Conservation (phyloP, 768 basidiomycete species). For the Amanita fuliginea region DNA sequence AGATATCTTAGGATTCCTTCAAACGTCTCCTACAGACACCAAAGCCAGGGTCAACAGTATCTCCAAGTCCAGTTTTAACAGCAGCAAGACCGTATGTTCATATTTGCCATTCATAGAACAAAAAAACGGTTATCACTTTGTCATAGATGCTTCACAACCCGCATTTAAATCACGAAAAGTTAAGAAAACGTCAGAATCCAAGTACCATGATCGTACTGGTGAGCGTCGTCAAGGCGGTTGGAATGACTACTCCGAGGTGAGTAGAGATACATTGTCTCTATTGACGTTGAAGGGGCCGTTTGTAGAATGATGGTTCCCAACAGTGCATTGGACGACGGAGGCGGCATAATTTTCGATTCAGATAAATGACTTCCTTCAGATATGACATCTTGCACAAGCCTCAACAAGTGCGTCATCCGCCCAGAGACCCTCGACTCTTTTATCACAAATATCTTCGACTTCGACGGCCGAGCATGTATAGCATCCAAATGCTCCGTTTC, state of each 20-base stretch:
- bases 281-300: constrained; percentile 42
- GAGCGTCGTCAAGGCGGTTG: constrained; percentile 58
- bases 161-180: constrained; percentile 78
- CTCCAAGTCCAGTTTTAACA: constrained; percentile 18
- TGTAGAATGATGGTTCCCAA: constrained; percentile 50
- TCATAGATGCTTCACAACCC: constrained; percentile 39
- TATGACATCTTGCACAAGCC: constrained; percentile 49
- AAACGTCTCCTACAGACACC: constrained; percentile 32
- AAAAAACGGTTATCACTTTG: background rate
- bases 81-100: constrained; percentile 21
- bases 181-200: constrained; percentile 40
- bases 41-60: constrained; percentile 44
- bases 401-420: constrained; percentile 41
- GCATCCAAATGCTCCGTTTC: constrained; percentile 11
- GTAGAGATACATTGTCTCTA: constrained; percentile 4
- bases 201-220: constrained; percentile 67
- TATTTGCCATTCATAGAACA: background rate
- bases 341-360: constrained; percentile 40
- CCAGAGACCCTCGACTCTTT: constrained; percentile 49
- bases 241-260: constrained; percentile 62
- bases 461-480: constrained; percentile 12
- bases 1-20: constrained; percentile 39
- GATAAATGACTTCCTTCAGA: constrained; percentile 58
- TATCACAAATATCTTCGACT: constrained; percentile 13
- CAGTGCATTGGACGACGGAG: constrained; percentile 18